A percentile compares a stretch with the other conserved stretches of the same genome.
Conservation (phyloP, 352 stramenopile genomes). For the Blastocystis sp. region DNA sequence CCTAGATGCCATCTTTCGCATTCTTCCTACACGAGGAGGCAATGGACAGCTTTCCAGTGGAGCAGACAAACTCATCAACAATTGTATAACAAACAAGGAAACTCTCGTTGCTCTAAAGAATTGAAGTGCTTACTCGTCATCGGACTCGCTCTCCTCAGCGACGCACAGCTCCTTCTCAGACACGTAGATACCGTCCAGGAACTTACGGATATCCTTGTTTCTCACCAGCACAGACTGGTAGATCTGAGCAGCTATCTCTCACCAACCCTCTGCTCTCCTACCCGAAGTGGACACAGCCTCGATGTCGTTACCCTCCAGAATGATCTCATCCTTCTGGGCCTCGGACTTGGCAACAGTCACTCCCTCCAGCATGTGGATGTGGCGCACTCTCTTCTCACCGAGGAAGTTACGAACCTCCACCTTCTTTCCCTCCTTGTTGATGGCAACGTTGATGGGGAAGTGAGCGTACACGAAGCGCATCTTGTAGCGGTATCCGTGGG, state of each 20-base stretch:
- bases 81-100: neutral
- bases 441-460: conserved; percentile 98
- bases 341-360: too few relatives aligned
- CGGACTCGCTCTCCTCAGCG: neutral
- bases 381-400: conserved; percentile 94
- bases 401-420: conserved; percentile 99
- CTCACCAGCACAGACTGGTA: neutral
- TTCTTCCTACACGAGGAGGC: neutral
- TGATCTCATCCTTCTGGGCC: conserved; percentile 39
- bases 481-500: conserved; percentile 92
- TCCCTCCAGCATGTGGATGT: conserved; percentile 64
- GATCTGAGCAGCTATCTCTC: neutral
- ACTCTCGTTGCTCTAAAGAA: neutral
- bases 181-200: conserved; percentile 1
- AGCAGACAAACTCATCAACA: neutral
- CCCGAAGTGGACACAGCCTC: neutral
- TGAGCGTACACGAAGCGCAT: conserved; percentile 99
- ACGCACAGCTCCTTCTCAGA: conserved; percentile 51
- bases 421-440: conserved; percentile 73
- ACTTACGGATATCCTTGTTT: conserved; percentile 25
- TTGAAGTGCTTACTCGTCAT: conserved; percentile 51
- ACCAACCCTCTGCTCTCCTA: neutral
- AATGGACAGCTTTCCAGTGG: neutral
- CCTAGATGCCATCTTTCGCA: neutral
- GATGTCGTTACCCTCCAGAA: neutral